Conservation (phyloP, 352 stramenopile species). For the Globisporangium spiculum region DNA sequence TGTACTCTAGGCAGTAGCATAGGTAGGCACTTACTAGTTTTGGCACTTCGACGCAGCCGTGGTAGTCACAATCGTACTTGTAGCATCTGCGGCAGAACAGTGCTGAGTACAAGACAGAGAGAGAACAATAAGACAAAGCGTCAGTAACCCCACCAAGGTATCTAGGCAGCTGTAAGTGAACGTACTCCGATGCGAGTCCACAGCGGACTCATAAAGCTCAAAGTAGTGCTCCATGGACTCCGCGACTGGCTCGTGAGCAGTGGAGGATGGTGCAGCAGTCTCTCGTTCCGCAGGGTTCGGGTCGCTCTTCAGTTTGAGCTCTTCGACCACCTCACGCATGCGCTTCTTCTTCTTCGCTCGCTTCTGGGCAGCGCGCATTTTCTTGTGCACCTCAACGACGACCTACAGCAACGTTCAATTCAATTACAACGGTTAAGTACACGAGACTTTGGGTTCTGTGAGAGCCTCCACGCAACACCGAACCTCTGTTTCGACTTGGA, state of each 20-base stretch:
- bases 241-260: background rate
- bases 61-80: constrained; percentile 84
- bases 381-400: constrained; percentile 64
- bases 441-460: background rate
- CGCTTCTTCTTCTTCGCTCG: constrained; percentile 40
- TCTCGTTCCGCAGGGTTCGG: background rate
- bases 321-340: constrained; percentile 17
- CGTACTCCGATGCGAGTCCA: constrained; percentile 72
- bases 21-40: constrained; percentile 40
- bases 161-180: background rate
- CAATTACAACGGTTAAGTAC: background rate
- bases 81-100: constrained; percentile 82
- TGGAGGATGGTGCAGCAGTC: background rate
- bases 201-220: constrained; percentile 50
- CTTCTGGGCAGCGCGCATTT: constrained; percentile 34
- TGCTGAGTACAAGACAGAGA: constrained; percentile 24
- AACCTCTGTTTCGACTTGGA: constrained; percentile 56
- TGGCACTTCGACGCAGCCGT: constrained; percentile 52
- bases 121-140: background rate
- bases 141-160: background rate
- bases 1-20: too few relatives aligned
- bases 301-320: constrained; percentile 12
- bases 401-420: constrained; percentile 19
- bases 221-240: constrained; percentile 41
- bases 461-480: background rate